Base-by-base conservation (phyloP, 169 alveolate genomes). In the Pseudocohnilembus persalinus region DNA sequence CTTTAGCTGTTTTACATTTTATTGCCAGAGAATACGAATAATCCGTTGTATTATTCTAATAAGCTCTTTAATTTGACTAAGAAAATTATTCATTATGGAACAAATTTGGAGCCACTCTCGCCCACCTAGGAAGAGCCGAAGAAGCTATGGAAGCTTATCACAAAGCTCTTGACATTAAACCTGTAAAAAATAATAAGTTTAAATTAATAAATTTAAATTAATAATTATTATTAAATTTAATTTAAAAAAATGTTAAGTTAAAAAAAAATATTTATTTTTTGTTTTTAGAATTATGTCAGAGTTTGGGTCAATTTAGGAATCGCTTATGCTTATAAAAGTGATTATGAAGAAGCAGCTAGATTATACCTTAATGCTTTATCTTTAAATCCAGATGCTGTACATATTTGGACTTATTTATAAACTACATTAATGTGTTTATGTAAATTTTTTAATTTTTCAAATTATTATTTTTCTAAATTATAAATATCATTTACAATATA, bases 61-160 rank as follows among this genome's bases (percentile, higher is more conserved):
- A 89, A 77, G 98, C 97, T 4, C 85, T 93, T 65, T 88, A 92
- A 76, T 90, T 91, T 28, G 94, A 93, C 33, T 97, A 96, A 24
- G 89, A 90, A 32, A 97, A 93, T 80, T 94, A 96, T 49, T 88
- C 93, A 29, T 76, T 94, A 30, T 95, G 98, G 97, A 96, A 96
- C 88, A 93, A 95, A 85, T 90, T 92, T 26, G 98, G 98, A 27
- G 98, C 98, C 15, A 95, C 97, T 1, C 83, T 94, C 30, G 98
- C 98, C 1, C 92, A 96, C 80, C 77, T 87, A 11, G 94, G 95
- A 0, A 83, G 88, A n/a, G 90, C 93, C 15, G 94, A 91, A 16
- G 89, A 91, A 82, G 97, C 97, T 0, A 88, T 93, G 29, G 74
- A 89, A 25, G 92, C 94, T 32, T 96, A 95, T 83, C 90, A 89